Conservation (phyloP, 2,329 filamentous ascomycete genomes). For the Torrubiella hemipterigena region DNA sequence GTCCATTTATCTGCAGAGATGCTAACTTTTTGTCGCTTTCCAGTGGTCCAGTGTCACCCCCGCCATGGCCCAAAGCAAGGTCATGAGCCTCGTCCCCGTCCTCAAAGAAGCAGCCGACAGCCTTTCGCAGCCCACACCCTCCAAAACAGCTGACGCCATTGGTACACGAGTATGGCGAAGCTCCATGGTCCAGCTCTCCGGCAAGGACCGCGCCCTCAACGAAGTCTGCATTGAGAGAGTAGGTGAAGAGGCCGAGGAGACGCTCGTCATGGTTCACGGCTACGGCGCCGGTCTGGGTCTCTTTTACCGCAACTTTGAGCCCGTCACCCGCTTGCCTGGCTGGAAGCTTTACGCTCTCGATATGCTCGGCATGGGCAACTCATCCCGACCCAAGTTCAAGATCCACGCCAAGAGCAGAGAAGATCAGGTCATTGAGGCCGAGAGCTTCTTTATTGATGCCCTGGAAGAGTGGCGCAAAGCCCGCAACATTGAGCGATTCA, state of each 20-base stretch:
- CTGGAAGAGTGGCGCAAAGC: slow-evolving; percentile 91
- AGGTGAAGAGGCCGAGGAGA: slow-evolving; percentile 69
- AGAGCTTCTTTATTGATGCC: slow-evolving; percentile 92
- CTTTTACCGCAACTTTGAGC: slow-evolving; percentile 97
- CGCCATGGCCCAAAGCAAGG: slow-evolving; percentile 72
- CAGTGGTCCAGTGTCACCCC: slow-evolving; percentile 83
- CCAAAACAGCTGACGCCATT: slow-evolving; percentile 57
- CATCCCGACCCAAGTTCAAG: slow-evolving; percentile 69
- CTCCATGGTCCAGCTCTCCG: slow-evolving; percentile 70
- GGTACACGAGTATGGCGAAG: slow-evolving; percentile 80
- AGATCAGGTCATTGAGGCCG: slow-evolving; percentile 75
- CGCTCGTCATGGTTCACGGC: slow-evolving; percentile 89
- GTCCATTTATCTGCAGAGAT: not conserved
- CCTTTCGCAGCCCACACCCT: slow-evolving; percentile 32
- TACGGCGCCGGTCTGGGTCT: slow-evolving; percentile 95
- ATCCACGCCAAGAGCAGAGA: slow-evolving; percentile 72
- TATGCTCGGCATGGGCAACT: slow-evolving; percentile 89
- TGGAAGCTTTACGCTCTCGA: slow-evolving; percentile 94
- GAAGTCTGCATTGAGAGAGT: slow-evolving; percentile 84
- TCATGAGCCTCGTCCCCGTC: slow-evolving; percentile 77
- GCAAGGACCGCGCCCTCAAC: slow-evolving; percentile 79
- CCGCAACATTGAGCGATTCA: slow-evolving; percentile 85
- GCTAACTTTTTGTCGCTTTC: too few relatives aligned
- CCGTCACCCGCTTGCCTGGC: slow-evolving; percentile 62
- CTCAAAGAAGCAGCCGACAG: slow-evolving; percentile 64